Conservation (phyloP, 305 asterid genomes). For the Nicotiana rustica region DNA sequence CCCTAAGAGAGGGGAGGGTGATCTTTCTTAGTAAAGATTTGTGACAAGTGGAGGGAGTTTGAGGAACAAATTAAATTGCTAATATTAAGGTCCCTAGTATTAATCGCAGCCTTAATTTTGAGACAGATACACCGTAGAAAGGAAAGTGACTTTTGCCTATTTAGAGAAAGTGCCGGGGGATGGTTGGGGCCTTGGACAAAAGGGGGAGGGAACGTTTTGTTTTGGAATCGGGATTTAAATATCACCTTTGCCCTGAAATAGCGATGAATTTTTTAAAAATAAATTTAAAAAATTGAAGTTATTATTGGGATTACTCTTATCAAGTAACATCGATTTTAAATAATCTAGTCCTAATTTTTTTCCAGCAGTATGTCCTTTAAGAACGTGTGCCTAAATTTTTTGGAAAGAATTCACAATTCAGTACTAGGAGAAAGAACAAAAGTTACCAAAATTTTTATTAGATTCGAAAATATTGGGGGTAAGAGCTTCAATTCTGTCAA, state of each 20-base stretch:
- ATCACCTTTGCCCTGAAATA: neutral
- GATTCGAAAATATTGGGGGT: too few relatives aligned
- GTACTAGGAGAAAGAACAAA: too few relatives aligned
- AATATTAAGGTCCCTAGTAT: neutral
- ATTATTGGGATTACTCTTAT: too few relatives aligned
- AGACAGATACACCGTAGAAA: neutral
- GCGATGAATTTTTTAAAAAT: neutral
- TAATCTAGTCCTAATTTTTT: too few relatives aligned
- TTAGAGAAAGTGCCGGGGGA: neutral
- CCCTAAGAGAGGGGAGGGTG: neutral
- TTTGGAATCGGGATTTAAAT: neutral
- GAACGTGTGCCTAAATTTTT: too few relatives aligned
- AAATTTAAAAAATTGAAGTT: too few relatives aligned
- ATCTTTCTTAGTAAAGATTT: neutral
- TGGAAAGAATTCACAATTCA: too few relatives aligned
- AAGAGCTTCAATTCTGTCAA: too few relatives aligned
- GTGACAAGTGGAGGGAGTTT: constrained; percentile 33
- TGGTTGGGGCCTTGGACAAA: neutral
- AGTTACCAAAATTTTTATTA: too few relatives aligned
- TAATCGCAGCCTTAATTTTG: constrained; percentile 19
- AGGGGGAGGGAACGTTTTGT: too few relatives aligned
- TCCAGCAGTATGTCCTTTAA: too few relatives aligned
- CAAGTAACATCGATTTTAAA: too few relatives aligned
- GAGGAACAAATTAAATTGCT: constrained; percentile 14
- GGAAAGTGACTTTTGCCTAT: neutral